Percentiles rank a stretch among this genome's conserved stretches.
phyloP scores from a whole-genome alignment of 768 basidiomycete species.

The Amanita fuliginea region DNA sequence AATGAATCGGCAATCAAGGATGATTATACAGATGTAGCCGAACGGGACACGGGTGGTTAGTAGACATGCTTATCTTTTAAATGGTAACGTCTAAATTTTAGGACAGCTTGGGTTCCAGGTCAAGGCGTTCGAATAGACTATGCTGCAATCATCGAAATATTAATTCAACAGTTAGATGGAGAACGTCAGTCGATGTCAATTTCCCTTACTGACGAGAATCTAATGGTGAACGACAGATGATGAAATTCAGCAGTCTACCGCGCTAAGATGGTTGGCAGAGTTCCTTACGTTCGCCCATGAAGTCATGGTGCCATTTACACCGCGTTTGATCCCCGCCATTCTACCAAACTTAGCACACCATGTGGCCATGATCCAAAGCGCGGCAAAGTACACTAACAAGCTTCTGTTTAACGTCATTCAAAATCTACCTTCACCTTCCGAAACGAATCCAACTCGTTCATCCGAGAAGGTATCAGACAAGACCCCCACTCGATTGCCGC shows the following conservation, averaged over 20 bases:
- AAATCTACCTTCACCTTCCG: constrained; percentile 63
- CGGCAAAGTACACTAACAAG: constrained; percentile 80
- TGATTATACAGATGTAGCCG: constrained; percentile 38
- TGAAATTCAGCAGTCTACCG: constrained; percentile 90
- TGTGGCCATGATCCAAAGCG: constrained; percentile 76
- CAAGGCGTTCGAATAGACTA: constrained; percentile 91
- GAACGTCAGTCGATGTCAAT: constrained; percentile 49
- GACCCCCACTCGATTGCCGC: constrained; percentile 22
- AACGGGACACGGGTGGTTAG: constrained; percentile 57
- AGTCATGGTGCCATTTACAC: constrained; percentile 91
- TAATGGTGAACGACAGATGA: constrained; percentile 45
- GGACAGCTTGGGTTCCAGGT: constrained; percentile 78
- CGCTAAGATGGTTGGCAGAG: constrained; percentile 88
- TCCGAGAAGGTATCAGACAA: constrained; percentile 19
- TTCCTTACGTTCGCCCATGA: constrained; percentile 82
- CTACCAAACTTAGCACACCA: constrained; percentile 93
- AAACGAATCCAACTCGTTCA: constrained; percentile 23
- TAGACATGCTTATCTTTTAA: background rate
- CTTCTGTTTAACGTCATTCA: constrained; percentile 80
- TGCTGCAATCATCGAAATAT: constrained; percentile 84
- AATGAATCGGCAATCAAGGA: constrained; percentile 30
- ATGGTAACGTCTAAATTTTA: constrained; percentile 7
- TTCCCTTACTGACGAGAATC: constrained; percentile 1
- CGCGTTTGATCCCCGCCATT: constrained; percentile 85
- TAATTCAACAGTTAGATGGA: constrained; percentile 75